Conservation (phyloP, 352 stramenopile species). For the Globisporangium megalacanthum region DNA sequence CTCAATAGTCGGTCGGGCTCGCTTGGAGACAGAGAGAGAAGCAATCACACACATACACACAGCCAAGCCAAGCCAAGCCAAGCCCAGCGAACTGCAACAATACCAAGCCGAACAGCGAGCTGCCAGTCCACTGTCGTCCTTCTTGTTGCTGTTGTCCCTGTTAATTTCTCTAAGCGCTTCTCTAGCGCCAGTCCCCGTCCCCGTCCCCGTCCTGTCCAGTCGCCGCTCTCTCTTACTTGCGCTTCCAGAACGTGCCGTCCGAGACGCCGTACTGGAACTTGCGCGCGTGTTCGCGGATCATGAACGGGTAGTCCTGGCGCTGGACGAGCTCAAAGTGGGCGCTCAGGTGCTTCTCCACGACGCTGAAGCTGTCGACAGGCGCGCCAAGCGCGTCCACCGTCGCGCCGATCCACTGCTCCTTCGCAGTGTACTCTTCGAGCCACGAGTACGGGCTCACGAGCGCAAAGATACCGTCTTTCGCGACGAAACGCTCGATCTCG, state of each 20-base stretch:
- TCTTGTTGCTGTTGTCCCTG: not conserved
- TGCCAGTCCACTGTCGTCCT: not conserved
- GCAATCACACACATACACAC: conserved; percentile 11
- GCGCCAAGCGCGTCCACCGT: conserved; percentile 31
- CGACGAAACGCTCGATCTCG: conserved; percentile 82
- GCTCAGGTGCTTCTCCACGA: conserved; percentile 50
- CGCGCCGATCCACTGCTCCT: conserved; percentile 84
- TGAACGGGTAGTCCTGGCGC: conserved; percentile 82
- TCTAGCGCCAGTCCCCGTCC: not conserved
- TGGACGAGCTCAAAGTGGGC: conserved; percentile 76
- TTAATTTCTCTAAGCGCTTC: not conserved
- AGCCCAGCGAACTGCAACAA: conserved; percentile 12
- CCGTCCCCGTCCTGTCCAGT: not conserved
- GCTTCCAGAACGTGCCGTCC: conserved; percentile 82
- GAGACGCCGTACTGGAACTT: conserved; percentile 93
- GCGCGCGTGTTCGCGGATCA: conserved; percentile 90
- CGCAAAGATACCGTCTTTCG: conserved; percentile 89
- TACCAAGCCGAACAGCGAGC: conserved; percentile 2
- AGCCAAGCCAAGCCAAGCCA: conserved; percentile 20
- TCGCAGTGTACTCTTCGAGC: conserved; percentile 95
- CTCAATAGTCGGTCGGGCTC: conserved; percentile 2
- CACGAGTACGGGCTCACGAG: conserved; percentile 97
- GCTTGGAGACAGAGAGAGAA: conserved; percentile 11
- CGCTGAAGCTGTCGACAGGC: conserved; percentile 62
- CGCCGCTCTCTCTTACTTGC: conserved; percentile 31